phyloP scores from a whole-genome alignment of 2,329 filamentous ascomycete species.

The Pseudogymnoascus sp. region DNA sequence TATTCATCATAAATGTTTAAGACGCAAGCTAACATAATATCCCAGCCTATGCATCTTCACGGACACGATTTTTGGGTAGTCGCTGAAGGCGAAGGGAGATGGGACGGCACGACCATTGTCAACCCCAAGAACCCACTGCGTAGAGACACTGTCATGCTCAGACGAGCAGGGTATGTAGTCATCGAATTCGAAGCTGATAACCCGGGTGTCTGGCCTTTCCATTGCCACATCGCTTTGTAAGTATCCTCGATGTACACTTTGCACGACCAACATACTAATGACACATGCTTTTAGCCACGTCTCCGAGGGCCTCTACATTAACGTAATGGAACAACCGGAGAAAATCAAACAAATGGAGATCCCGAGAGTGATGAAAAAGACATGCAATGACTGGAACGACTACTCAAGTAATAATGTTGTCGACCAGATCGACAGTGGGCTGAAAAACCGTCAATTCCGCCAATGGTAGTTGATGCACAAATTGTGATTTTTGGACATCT shows the following conservation, averaged over 20 bases:
- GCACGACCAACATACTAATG: no score
- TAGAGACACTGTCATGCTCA: conserved; percentile 38
- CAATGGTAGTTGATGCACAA: no score
- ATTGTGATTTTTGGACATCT: no score
- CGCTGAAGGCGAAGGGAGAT: conserved; percentile 37
- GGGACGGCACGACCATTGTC: conserved; percentile 24
- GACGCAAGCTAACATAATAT: no score
- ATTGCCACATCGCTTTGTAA: conserved; percentile 37
- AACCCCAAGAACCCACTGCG: conserved; percentile 39
- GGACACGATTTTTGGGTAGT: conserved; percentile 43
- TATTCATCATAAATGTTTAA: no score
- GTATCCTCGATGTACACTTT: no score
- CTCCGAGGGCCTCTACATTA: neutral
- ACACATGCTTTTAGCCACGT: conserved; percentile 29
- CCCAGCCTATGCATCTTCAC: conserved; percentile 36
- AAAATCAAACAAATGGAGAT: conserved; percentile 35
- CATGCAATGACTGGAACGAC: conserved; percentile 42
- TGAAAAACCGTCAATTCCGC: neutral
- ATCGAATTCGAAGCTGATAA: conserved; percentile 28
- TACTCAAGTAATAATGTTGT: conserved; percentile 41
- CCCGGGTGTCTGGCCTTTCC: conserved; percentile 27
- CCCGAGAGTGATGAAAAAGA: conserved; percentile 43
- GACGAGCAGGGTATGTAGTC: conserved; percentile 17
- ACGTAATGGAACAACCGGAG: conserved; percentile 25
- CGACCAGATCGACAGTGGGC: conserved; percentile 37